phyloP scores from a whole-genome alignment of 1,284 basidiomycete genomes.

The Leccinum laetum region DNA sequence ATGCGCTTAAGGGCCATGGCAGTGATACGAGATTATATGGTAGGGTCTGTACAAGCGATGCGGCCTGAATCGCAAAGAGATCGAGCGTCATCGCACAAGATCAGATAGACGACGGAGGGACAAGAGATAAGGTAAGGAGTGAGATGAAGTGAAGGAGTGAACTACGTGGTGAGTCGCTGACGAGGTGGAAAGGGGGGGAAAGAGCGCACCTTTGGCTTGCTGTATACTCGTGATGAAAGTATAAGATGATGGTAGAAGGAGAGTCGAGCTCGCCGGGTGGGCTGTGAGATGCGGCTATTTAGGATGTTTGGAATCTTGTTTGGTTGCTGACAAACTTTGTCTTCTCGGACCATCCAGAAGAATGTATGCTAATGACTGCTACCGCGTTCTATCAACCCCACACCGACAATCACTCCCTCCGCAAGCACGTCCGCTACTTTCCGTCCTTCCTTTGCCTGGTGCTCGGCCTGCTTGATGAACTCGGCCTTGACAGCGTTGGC shows the following conservation, averaged over 20 bases:
- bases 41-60: slow-evolving; percentile 26
- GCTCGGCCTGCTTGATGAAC: slow-evolving; percentile 68
- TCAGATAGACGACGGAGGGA: slow-evolving; percentile 24
- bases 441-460: slow-evolving; percentile 65
- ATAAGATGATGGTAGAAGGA: slow-evolving; percentile 49
- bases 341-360: slow-evolving; percentile 16
- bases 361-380: background rate
- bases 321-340: slow-evolving; percentile 35
- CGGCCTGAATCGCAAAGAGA: slow-evolving; percentile 24
- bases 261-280: slow-evolving; percentile 30
- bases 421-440: slow-evolving; percentile 75
- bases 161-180: background rate
- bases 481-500: slow-evolving; percentile 75
- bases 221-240: slow-evolving; percentile 9
- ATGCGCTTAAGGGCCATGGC: slow-evolving; percentile 97
- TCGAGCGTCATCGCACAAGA: slow-evolving; percentile 43
- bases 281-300: slow-evolving; percentile 38
- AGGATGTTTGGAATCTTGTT: slow-evolving; percentile 46
- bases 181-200: background rate
- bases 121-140: background rate
- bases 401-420: slow-evolving; percentile 71
- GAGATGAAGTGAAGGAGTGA: background rate
- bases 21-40: slow-evolving; percentile 28
- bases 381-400: slow-evolving; percentile 69
- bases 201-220: slow-evolving; percentile 25